Evolutionary conservation across 129 eudicot genomes (phyloP), one percentile per base, ranked within the genome.

Genomic region (Pulicaria dysenterica): DNA sequence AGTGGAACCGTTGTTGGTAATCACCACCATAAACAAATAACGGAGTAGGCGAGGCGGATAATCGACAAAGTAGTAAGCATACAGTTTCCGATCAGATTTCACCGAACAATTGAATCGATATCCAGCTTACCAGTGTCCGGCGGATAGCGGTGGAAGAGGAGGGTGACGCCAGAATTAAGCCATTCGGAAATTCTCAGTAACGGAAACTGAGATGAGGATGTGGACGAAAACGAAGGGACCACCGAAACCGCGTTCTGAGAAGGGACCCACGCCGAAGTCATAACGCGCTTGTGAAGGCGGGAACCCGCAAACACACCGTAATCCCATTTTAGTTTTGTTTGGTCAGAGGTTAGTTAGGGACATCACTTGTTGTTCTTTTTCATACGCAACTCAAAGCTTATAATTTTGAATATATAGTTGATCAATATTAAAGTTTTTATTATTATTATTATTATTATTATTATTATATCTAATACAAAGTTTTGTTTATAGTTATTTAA

Each of bases 181-280:
- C 53, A 41, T 62, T 13, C 5, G 8, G 43, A 62, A 73, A 61
- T 24, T 5, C 5, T 53, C 36, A 47, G 77, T 37, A 51, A 74
- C 54, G 3, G 55, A 24, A 67, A 76, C 5, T 19, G 55, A 47
- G 69, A 46, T 8, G 74, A 17, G 67, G 56, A 44, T 66, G 79
- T 64, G 79, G 79, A 74, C 73, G 65, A 64, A 74, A 54, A 13
- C 5, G 10, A 16, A 31, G 73, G 80, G 74, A 0, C 74, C 69
- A 72, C 42, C 50, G 12, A 76, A 75, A 76, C 67, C 80, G 80
- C 80, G 80, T 76, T 53, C 15, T 53, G 38, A 39, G 13, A 51
- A 38, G 15, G 77, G 80, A 2, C 80, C 75, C 59, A 67, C 49
- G 16, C 6, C 49, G 50, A 16, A 47, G 60, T 8, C 13, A 49